Evolutionary conservation across 2,329 filamentous ascomycete genomes (phyloP).

Genomic region (Colletotrichum falcatum): DNA sequence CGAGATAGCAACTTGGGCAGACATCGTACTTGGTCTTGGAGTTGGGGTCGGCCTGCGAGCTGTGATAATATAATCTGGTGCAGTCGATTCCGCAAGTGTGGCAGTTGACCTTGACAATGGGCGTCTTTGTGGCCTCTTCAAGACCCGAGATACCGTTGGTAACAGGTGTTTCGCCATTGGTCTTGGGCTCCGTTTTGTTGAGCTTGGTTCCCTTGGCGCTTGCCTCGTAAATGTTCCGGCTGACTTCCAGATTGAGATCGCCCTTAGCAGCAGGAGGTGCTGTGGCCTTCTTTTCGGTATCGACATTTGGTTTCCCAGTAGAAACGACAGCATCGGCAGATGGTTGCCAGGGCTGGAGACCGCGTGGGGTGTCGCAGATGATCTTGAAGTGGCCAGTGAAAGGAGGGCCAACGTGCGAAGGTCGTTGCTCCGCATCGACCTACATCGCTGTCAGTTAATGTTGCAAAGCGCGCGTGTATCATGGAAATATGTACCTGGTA

Average conservation of each 20-base stretch:
- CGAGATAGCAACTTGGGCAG: constrained; percentile 90
- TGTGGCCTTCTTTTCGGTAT: constrained; percentile 80
- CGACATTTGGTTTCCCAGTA: constrained; percentile 69
- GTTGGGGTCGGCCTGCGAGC: constrained; percentile 66
- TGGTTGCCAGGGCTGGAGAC: constrained; percentile 94
- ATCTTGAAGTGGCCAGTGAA: constrained; percentile 98
- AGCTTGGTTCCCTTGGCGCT: constrained; percentile 83
- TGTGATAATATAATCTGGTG: constrained; percentile 72
- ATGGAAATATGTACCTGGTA: constrained; percentile 79
- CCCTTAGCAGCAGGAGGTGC: constrained; percentile 76
- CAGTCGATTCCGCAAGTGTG: constrained; percentile 94
- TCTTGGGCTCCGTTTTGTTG: constrained; percentile 75
- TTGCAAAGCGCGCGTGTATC: background rate
- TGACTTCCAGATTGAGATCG: constrained; percentile 91
- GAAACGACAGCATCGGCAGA: constrained; percentile 78
- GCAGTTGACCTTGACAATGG: constrained; percentile 81
- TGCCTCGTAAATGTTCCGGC: constrained; percentile 94
- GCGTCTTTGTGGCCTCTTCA: constrained; percentile 73
- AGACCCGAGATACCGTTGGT: constrained; percentile 72
- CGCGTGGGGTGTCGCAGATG: constrained; percentile 93
- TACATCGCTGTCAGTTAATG: constrained; percentile 52
- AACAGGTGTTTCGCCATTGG: constrained; percentile 78
- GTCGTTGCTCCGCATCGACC: constrained; percentile 96
- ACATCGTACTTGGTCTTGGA: constrained; percentile 84
- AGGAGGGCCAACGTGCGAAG: constrained; percentile 93